Percentiles rank a stretch among this genome's conserved stretches.
Conservation (phyloP, 192 early-diverging fungal genomes). For the Linderina pennispora region DNA sequence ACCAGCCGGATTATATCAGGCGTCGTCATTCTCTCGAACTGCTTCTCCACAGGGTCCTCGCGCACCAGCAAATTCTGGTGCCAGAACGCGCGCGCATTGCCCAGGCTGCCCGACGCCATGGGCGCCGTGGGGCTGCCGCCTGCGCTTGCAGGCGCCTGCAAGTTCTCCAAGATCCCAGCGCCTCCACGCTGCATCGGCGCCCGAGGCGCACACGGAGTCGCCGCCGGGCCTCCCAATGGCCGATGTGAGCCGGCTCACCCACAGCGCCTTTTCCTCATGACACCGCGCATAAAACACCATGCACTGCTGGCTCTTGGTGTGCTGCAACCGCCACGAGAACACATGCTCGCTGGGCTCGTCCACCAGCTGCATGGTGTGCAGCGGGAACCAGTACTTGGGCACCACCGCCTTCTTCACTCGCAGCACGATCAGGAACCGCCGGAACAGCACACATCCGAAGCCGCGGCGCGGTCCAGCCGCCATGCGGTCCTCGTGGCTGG, state of each 20-base stretch:
- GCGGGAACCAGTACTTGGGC: conserved; percentile 62
- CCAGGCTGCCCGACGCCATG: too few relatives aligned
- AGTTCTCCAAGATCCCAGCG: not conserved
- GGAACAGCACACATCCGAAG: conserved; percentile 61
- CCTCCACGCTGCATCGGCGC: not conserved
- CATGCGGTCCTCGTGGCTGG: conserved; percentile 7
- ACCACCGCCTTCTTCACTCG: conserved; percentile 49
- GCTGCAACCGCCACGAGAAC: conserved; percentile 29
- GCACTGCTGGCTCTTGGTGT: conserved; percentile 28
- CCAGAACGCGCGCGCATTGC: too few relatives aligned
- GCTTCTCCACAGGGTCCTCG: conserved; percentile 1
- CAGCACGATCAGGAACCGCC: conserved; percentile 54
- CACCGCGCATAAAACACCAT: conserved; percentile 55
- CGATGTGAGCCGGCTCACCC: conserved; percentile 43
- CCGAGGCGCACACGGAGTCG: too few relatives aligned
- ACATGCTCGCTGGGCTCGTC: conserved; percentile 30
- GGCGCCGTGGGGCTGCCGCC: too few relatives aligned
- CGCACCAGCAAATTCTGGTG: conserved; percentile 3
- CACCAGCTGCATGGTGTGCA: conserved; percentile 52
- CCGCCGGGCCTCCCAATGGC: conserved; percentile 30
- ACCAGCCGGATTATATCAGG: conserved; percentile 33
- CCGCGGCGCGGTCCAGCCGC: not conserved
- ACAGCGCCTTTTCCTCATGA: conserved; percentile 50
- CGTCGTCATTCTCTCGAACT: conserved; percentile 27
- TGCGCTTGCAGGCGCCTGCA: too few relatives aligned